phyloP scores from a whole-genome alignment of 441 rosid genomes.

The Pelargonium cotyledonis region DNA sequence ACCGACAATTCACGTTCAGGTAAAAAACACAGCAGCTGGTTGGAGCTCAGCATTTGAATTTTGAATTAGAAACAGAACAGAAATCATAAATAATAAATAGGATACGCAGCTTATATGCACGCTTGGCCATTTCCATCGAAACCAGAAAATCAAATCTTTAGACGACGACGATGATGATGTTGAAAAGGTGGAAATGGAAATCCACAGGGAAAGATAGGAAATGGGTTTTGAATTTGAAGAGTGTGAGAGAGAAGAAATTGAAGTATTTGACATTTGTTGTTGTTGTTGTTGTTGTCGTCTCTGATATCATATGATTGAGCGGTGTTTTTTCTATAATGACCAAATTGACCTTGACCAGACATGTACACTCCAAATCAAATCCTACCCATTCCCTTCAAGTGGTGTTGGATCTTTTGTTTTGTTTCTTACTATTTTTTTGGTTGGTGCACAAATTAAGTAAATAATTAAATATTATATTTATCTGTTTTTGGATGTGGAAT shows the following conservation, averaged over 20 bases:
- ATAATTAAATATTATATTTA: too few species aligned
- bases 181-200: not conserved
- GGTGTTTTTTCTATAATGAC: not conserved
- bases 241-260: not conserved
- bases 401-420: not conserved
- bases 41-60: slow-evolving; percentile 18
- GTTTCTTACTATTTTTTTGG: too few species aligned
- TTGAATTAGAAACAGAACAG: not conserved
- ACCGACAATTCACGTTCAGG: not conserved
- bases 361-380: not conserved
- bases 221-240: not conserved
- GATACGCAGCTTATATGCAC: slow-evolving; percentile 99
- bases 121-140: slow-evolving; percentile 56
- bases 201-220: not conserved
- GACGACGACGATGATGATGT: too few species aligned
- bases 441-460: too few species aligned
- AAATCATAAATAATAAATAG: slow-evolving; percentile 20
- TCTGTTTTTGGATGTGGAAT: too few species aligned
- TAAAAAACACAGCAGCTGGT: slow-evolving; percentile 12
- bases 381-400: not conserved
- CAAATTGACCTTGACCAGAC: not conserved
- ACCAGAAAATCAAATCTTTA: slow-evolving; percentile 11
- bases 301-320: not conserved
- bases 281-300: too few species aligned
- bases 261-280: not conserved